Evolutionary conservation across 1,284 basidiomycete genomes (phyloP).

Genomic region (Omphalotus olearius): DNA sequence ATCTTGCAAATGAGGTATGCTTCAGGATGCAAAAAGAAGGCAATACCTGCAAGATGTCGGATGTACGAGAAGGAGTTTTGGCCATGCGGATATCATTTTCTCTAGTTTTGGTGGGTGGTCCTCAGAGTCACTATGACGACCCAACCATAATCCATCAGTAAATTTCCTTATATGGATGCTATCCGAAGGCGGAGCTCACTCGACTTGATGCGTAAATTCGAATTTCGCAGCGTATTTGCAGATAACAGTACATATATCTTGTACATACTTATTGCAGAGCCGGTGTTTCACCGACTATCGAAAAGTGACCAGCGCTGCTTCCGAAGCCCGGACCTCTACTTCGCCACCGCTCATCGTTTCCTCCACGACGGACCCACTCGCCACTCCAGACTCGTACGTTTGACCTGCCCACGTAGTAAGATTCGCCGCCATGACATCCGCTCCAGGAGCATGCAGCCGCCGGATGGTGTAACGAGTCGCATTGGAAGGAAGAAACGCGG

Average conservation of each 20-base stretch:
- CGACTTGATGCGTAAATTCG: background rate
- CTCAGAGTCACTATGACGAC: conserved; percentile 6
- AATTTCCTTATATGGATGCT: no score
- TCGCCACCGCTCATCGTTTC: conserved; percentile 31
- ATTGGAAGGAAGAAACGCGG: conserved; percentile 27
- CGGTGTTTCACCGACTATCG: no score
- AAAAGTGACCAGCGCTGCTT: conserved; percentile 34
- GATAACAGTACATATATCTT: no score
- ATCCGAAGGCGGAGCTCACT: background rate
- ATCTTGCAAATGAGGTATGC: background rate
- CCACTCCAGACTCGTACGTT: conserved; percentile 36
- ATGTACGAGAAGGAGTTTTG: background rate
- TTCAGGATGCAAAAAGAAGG: background rate
- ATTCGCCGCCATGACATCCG: conserved; percentile 38
- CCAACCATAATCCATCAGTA: background rate
- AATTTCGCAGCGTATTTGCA: no score
- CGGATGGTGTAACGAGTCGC: conserved; percentile 28
- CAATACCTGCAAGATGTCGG: background rate
- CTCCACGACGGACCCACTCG: conserved; percentile 32
- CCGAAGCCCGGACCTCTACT: conserved; percentile 37
- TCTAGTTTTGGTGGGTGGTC: no score
- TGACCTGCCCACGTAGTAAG: conserved; percentile 47
- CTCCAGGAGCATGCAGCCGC: conserved; percentile 40
- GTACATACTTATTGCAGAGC: no score
- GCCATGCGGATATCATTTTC: no score